Percentiles rank a stretch among this genome's conserved stretches.
These are phyloP conservation scores for Tolypocladium ovalisporum DNA, from an alignment of 2,329 filamentous ascomycete species.

Conservation along the genomic window DNA sequence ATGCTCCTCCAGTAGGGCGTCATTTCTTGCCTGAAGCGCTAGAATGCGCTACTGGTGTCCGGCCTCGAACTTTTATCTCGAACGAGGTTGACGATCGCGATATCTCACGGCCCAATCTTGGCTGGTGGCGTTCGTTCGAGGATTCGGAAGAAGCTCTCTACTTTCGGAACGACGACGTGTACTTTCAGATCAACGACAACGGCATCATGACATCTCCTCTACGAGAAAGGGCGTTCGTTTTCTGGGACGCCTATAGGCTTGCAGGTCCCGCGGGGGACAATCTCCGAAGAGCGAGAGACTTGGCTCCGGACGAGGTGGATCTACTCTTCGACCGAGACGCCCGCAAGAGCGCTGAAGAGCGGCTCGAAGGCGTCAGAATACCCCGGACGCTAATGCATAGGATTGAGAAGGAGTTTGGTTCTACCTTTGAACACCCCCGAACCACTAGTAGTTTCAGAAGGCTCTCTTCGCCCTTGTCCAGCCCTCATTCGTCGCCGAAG, in stretches of 20 bases:
- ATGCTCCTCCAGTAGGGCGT: background rate
- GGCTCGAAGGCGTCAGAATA: background rate
- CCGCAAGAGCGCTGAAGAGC: background rate
- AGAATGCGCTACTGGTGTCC: background rate
- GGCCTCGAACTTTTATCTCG: background rate
- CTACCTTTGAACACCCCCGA: background rate
- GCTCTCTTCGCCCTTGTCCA: background rate
- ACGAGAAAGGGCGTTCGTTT: background rate
- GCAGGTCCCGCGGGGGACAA: background rate
- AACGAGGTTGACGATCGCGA: background rate
- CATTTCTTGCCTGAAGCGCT: background rate
- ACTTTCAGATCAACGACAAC: background rate
- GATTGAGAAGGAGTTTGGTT: background rate
- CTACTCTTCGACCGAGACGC: background rate
- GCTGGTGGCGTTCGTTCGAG: background rate
- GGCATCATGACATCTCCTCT: background rate
- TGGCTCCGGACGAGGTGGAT: background rate
- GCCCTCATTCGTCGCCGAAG: no score
- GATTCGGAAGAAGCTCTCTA: background rate
- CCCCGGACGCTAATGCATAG: background rate
- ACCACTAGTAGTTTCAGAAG: background rate
- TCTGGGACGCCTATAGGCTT: background rate
- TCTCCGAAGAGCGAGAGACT: background rate
- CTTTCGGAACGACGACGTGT: background rate
- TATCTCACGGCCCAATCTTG: background rate